phyloP scores from a whole-genome alignment of 768 basidiomycete species.

The Cyclocybe aegerita region DNA sequence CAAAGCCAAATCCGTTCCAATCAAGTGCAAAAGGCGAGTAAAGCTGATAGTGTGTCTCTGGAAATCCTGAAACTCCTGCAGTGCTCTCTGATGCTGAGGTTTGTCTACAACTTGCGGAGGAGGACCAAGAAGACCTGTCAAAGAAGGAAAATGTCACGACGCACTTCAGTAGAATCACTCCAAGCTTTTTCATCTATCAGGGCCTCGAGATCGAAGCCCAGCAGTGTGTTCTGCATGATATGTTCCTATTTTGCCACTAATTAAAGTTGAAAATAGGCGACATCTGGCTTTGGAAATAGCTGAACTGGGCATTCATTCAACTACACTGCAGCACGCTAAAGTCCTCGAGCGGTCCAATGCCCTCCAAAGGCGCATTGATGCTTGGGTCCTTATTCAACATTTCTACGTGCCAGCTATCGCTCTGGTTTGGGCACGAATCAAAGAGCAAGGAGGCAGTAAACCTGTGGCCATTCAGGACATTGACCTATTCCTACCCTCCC shows the following conservation, averaged over 20 bases:
- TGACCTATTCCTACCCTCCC: conserved; percentile 14
- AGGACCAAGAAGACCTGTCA: neutral
- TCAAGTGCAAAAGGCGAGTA: neutral
- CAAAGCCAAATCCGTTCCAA: conserved; percentile 22
- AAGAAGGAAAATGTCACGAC: neutral
- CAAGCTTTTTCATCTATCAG: neutral
- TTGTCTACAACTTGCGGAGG: conserved; percentile 1
- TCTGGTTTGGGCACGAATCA: neutral
- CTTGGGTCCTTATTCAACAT: conserved; percentile 9
- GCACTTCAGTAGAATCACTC: conserved; percentile 3
- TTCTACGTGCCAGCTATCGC: conserved; percentile 5
- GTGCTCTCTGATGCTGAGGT: neutral
- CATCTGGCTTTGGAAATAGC: neutral
- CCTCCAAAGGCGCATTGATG: conserved; percentile 1
- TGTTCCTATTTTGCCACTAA: neutral
- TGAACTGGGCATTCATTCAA: conserved; percentile 1
- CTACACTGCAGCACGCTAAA: conserved; percentile 3
- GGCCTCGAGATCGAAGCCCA: conserved; percentile 10
- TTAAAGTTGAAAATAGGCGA: neutral
- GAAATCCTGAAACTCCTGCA: neutral
- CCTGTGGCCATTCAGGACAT: conserved; percentile 4
- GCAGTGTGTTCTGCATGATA: conserved; percentile 2
- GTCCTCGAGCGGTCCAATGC: conserved; percentile 1
- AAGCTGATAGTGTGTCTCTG: conserved; percentile 3
- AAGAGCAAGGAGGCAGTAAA: no score